Evolutionary conservation across 805 yeast species (phyloP).

Genomic region (Wickerhamiella siamensis): DNA sequence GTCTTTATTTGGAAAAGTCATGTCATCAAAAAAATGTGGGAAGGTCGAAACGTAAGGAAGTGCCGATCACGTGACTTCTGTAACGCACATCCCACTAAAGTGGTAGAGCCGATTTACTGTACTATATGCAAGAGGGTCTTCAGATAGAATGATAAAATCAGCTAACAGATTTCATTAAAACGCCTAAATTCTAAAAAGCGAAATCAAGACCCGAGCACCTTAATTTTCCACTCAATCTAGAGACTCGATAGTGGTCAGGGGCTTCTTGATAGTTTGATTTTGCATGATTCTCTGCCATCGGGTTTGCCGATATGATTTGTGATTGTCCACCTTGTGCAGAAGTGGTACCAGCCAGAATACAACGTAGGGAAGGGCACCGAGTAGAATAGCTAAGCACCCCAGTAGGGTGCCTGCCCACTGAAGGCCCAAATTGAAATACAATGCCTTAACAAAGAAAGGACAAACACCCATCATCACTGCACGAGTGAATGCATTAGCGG

Average conservation of each 20-base stretch:
- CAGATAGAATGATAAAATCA: too few species aligned
- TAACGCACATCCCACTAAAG: too few species aligned
- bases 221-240: too few species aligned
- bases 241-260: background rate
- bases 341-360: background rate
- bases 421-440: conserved; percentile 54
- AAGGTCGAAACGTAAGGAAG: too few species aligned
- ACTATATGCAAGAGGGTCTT: too few species aligned
- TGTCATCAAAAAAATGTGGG: too few species aligned
- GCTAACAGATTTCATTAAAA: too few species aligned
- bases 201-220: too few species aligned
- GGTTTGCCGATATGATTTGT: background rate
- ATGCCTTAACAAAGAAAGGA: conserved; percentile 56
- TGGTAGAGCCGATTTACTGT: too few species aligned
- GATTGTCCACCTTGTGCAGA: background rate
- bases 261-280: background rate
- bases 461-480: conserved; percentile 52
- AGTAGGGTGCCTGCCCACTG: conserved; percentile 70
- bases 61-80: too few species aligned
- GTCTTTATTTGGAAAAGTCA: too few species aligned
- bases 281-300: background rate
- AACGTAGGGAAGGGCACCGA: conserved; percentile 17
- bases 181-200: too few species aligned
- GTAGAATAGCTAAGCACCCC: conserved; percentile 41
- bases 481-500: conserved; percentile 56